Conservation (phyloP, 2,329 filamentous ascomycete genomes). For the Pseudohalonectria lignicola region DNA sequence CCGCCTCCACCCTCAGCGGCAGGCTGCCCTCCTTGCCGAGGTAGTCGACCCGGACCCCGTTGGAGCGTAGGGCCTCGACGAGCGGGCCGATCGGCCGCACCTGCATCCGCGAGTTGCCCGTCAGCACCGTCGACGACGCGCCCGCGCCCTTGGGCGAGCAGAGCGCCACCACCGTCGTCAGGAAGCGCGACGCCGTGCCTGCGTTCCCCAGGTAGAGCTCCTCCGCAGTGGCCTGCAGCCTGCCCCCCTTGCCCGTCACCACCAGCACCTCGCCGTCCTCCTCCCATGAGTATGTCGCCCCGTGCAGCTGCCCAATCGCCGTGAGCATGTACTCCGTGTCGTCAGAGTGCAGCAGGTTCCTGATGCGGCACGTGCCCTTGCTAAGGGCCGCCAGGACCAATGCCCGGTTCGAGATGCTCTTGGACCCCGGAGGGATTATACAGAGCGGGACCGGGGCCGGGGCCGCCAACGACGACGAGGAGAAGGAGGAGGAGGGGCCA, state of each 20-base stretch:
- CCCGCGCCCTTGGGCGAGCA: slow-evolving; percentile 48
- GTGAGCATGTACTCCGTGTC: slow-evolving; percentile 97
- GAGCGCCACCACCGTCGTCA: slow-evolving; percentile 83
- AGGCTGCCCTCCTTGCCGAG: slow-evolving; percentile 74
- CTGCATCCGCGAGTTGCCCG: slow-evolving; percentile 94
- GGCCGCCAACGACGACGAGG: too few species aligned
- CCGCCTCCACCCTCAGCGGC: slow-evolving; percentile 72
- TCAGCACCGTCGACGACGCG: slow-evolving; percentile 61
- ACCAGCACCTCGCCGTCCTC: slow-evolving; percentile 86
- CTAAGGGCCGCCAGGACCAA: slow-evolving; percentile 89
- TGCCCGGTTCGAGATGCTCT: slow-evolving; percentile 94
- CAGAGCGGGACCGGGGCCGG: slow-evolving; percentile 8
- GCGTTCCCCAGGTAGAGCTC: slow-evolving; percentile 92
- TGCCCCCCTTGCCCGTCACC: slow-evolving; percentile 83
- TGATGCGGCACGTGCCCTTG: slow-evolving; percentile 74
- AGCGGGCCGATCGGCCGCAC: slow-evolving; percentile 85
- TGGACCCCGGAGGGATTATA: slow-evolving; percentile 79
- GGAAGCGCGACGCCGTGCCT: slow-evolving; percentile 87
- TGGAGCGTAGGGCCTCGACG: slow-evolving; percentile 77
- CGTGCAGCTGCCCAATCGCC: slow-evolving; percentile 74
- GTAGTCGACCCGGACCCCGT: slow-evolving; percentile 82
- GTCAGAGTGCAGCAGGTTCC: slow-evolving; percentile 88
- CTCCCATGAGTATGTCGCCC: slow-evolving; percentile 87
- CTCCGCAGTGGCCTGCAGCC: slow-evolving; percentile 62
- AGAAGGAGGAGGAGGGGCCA: too few species aligned